Conservation (phyloP, 306 rosid species). For the Lagenaria siceraria region DNA sequence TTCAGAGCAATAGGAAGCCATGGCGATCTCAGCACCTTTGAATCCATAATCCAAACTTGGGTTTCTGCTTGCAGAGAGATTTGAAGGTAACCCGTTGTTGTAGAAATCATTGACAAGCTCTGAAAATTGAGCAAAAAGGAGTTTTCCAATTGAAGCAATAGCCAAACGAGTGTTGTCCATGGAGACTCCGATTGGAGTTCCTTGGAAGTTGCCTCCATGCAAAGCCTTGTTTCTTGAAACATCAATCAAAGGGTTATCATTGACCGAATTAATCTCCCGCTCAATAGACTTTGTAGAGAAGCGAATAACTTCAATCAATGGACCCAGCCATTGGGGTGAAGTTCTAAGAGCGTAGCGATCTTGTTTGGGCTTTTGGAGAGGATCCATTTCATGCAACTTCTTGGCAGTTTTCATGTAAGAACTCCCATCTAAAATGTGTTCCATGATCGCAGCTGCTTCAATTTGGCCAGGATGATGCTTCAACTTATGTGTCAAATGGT, state of each 20-base stretch:
- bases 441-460: conserved; percentile 96
- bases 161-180: conserved; percentile 95
- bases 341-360: conserved; percentile 82
- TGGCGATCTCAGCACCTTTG: conserved; percentile 89
- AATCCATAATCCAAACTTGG: conserved; percentile 92
- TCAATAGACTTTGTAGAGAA: conserved; percentile 80
- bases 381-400: conserved; percentile 62
- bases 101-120: conserved; percentile 82
- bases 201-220: conserved; percentile 93
- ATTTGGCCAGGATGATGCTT: conserved; percentile 97
- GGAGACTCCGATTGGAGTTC: conserved; percentile 91
- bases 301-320: conserved; percentile 70
- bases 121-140: conserved; percentile 83
- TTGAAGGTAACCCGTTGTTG: conserved; percentile 81
- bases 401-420: conserved; percentile 54
- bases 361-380: conserved; percentile 80
- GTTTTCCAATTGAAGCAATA: conserved; percentile 75
- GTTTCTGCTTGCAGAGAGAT: conserved; percentile 58
- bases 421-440: conserved; percentile 81
- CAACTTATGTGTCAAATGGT: conserved; percentile 73
- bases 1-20: conserved; percentile 87
- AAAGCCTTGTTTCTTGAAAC: conserved; percentile 87
- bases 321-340: conserved; percentile 96
- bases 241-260: conserved; percentile 86
- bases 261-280: conserved; percentile 81